Conservation (phyloP, 2,329 filamentous ascomycete genomes). For the Colletotrichum noveboracense region DNA sequence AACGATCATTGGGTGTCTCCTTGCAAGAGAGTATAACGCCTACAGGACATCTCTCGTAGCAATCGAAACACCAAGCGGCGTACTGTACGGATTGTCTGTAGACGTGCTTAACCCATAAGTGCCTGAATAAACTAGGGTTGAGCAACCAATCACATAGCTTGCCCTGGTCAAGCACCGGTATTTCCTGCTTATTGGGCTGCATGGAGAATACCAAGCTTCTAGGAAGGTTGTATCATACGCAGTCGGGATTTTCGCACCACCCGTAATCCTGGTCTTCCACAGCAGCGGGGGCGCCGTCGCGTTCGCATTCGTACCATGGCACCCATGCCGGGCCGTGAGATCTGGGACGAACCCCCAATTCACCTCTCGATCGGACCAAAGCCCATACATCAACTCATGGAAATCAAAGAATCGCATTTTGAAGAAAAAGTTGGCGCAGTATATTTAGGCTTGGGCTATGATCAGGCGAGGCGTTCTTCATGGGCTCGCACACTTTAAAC, state of each 20-base stretch:
- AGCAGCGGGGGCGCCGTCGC: background rate
- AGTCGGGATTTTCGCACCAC: fast-evolving
- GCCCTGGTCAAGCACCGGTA: too few species aligned
- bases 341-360: background rate
- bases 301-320: background rate
- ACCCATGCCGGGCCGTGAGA: background rate
- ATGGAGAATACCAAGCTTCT: background rate
- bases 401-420: background rate
- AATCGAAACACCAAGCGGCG: too few species aligned
- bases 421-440: fast-evolving
- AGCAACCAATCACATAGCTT: background rate
- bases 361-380: fast-evolving
- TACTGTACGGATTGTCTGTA: background rate
- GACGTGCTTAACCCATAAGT: background rate
- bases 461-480: background rate
- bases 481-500: background rate
- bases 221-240: background rate
- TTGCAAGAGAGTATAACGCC: too few species aligned
- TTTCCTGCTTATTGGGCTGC: background rate
- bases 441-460: background rate
- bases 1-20: too few species aligned
- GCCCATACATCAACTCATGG: background rate
- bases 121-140: background rate
- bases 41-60: too few species aligned
- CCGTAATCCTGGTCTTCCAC: background rate